These are phyloP conservation scores for Cutaneotrichosporon sp. DNA, from an alignment of 1,284 basidiomycete genomes.

Conservation along the genomic window DNA sequence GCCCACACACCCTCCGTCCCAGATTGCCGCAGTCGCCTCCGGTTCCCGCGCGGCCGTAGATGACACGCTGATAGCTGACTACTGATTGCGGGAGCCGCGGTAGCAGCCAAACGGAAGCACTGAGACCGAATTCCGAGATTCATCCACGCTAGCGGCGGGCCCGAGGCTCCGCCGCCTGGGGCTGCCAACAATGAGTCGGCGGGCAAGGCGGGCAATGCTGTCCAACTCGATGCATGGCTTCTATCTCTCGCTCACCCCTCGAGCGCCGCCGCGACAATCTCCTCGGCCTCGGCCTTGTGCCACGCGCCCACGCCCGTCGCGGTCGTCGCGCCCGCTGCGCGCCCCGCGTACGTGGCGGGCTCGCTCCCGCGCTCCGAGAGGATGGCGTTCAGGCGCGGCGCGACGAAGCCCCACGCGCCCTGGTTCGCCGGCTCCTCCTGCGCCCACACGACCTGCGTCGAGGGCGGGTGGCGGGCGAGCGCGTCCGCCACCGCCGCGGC, in stretches of 20 bases:
- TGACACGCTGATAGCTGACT: too few species aligned
- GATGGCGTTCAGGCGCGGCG: constrained; percentile 61
- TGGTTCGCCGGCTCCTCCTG: constrained; percentile 89
- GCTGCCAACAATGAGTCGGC: too few species aligned
- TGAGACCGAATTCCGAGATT: too few species aligned
- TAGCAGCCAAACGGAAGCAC: too few species aligned
- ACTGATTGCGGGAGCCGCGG: too few species aligned
- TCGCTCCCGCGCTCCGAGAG: constrained; percentile 50
- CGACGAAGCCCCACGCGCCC: constrained; percentile 72
- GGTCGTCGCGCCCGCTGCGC: constrained; percentile 70
- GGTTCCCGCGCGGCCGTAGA: too few species aligned
- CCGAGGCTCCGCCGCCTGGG: too few species aligned
- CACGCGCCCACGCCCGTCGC: constrained; percentile 73
- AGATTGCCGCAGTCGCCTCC: too few species aligned
- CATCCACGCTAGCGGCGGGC: too few species aligned
- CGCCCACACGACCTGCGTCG: constrained; percentile 63
- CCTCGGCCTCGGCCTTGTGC: constrained; percentile 67
- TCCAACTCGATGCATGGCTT: too few species aligned
- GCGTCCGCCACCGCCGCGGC: constrained; percentile 60
- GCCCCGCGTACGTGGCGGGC: constrained; percentile 62
- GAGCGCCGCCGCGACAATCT: constrained; percentile 60
- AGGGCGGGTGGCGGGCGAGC: constrained; percentile 57
- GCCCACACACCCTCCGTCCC: too few species aligned
- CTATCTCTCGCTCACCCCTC: constrained; percentile 1
- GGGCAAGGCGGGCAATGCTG: too few species aligned